Base-by-base conservation (phyloP, 2,329 filamentous ascomycete species). In the Aspergillus sp. region DNA sequence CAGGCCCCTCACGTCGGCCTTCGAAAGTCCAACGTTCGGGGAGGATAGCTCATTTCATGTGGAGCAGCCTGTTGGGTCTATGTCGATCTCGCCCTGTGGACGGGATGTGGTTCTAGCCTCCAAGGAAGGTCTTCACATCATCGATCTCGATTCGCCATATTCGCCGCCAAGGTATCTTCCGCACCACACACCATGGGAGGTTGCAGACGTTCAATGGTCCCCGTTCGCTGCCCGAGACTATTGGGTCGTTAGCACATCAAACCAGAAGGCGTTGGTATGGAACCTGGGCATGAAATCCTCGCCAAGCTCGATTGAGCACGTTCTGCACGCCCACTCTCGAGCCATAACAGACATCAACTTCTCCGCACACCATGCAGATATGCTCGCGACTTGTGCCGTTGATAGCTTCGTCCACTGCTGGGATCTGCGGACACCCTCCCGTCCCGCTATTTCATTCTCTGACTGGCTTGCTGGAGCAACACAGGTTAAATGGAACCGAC, bases 301-400 rank as follows among this genome's bases (percentile, higher is more conserved):
- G 61, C 88, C 91, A 67, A 90, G 94, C 68, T 90, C 90, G 0
- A 92, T 97, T 64, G 91, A 97, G 74, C 90, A 94, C 75, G 93
- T 92, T 11, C 83, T 97, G 13, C 90, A 96, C 70, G 92, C 89
- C 2, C 93, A 91, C 75, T 91, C 87, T 49, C 86, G 94, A 66
- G 92, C 93, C 63, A 97, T 97, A 67, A 97, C 93, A 7, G 93
- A 97, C 73, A 92, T 97, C 75, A 97, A 97, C 75, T 97, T 96
- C 75, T 96, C 92, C 0, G 92, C 93, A 5, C 91, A 96, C 68
- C 90, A 97, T 71, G 91, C 92, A 0, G 93, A 97, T 71, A 82
- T 93, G 47, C 84, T 97, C 15, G 91, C 92, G 8, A 96, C 94
- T 0, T 97, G 92, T 74, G 90, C 92, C 3, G 91, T 97, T 30